Evolutionary conservation across 768 basidiomycete species (phyloP).

Genomic region (Suillus decipiens): DNA sequence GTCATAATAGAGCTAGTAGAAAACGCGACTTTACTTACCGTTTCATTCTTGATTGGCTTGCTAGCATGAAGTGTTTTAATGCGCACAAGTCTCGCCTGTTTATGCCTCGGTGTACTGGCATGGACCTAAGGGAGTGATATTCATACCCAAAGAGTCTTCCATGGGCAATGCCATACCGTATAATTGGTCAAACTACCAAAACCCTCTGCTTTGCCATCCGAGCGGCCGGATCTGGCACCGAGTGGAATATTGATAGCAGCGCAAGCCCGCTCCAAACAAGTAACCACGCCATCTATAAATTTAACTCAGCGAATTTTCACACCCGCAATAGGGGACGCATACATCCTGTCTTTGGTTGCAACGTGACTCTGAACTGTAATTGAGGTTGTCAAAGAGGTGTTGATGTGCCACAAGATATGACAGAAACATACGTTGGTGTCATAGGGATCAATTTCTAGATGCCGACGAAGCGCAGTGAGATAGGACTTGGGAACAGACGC

Average conservation of each 20-base stretch:
- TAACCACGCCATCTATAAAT: conserved; percentile 41
- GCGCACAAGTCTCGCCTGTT: conserved; percentile 24
- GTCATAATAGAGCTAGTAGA: neutral
- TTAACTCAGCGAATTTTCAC: conserved; percentile 9
- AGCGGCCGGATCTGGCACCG: conserved; percentile 24
- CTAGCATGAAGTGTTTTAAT: conserved; percentile 18
- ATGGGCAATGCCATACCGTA: conserved; percentile 35
- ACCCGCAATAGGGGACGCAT: conserved; percentile 24
- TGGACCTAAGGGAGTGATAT: neutral
- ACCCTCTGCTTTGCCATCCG: conserved; percentile 43
- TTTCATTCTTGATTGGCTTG: conserved; percentile 8
- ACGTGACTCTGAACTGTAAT: conserved; percentile 39
- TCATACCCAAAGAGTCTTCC: neutral
- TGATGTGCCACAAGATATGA: neutral
- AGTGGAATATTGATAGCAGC: conserved; percentile 35
- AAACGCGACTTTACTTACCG: neutral
- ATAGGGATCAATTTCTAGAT: conserved; percentile 19
- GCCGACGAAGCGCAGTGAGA: conserved; percentile 23
- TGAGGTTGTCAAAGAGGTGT: conserved; percentile 3
- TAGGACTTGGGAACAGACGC: conserved; percentile 20
- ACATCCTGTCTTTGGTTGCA: conserved; percentile 43
- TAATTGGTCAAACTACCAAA: conserved; percentile 50
- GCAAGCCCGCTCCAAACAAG: conserved; percentile 53
- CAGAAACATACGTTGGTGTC: conserved; percentile 23
- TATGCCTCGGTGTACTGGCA: conserved; percentile 26